phyloP scores from a whole-genome alignment of 2,329 filamentous ascomycete genomes.

The Botrytis pseudocinerea region DNA sequence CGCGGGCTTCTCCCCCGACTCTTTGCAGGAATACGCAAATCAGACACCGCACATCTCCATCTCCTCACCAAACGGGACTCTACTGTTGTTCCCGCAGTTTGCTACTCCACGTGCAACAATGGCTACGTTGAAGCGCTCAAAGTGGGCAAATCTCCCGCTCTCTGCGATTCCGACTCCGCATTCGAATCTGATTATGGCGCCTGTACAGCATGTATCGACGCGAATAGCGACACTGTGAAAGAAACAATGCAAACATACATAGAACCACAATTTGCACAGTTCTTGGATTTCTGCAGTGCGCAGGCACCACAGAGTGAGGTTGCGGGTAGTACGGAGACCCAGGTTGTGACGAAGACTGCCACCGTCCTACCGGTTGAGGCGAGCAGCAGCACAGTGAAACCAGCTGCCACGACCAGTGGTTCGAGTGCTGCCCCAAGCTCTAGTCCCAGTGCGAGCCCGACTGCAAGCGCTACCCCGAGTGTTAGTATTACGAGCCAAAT shows the following conservation, averaged over 20 bases:
- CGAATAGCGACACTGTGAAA: slow-evolving; percentile 23
- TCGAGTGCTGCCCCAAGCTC: neutral
- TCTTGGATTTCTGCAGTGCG: slow-evolving; percentile 34
- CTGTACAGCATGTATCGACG: slow-evolving; percentile 43
- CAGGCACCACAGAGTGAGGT: slow-evolving; percentile 26
- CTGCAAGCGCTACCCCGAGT: neutral
- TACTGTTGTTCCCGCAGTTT: slow-evolving; percentile 48
- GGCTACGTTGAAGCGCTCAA: slow-evolving; percentile 49
- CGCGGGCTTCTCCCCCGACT: neutral
- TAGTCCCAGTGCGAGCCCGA: neutral
- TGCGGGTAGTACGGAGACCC: slow-evolving; percentile 22
- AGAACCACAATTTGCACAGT: slow-evolving; percentile 32
- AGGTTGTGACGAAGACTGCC: slow-evolving; percentile 1
- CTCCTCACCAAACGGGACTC: slow-evolving; percentile 44
- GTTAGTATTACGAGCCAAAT: slow-evolving; percentile 19
- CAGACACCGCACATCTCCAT: neutral
- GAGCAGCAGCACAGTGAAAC: neutral
- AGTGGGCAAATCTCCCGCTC: slow-evolving; percentile 48
- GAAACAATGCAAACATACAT: slow-evolving; percentile 26
- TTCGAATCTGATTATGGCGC: slow-evolving; percentile 44
- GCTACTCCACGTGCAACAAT: slow-evolving; percentile 56
- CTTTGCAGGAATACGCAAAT: neutral
- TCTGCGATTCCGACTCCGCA: slow-evolving; percentile 48
- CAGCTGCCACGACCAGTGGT: neutral
- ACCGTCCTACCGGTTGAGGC: slow-evolving; percentile 7